Evolutionary conservation across 108 stramenopile genomes (phyloP).

Genomic region (Skeletonema potamos): DNA sequence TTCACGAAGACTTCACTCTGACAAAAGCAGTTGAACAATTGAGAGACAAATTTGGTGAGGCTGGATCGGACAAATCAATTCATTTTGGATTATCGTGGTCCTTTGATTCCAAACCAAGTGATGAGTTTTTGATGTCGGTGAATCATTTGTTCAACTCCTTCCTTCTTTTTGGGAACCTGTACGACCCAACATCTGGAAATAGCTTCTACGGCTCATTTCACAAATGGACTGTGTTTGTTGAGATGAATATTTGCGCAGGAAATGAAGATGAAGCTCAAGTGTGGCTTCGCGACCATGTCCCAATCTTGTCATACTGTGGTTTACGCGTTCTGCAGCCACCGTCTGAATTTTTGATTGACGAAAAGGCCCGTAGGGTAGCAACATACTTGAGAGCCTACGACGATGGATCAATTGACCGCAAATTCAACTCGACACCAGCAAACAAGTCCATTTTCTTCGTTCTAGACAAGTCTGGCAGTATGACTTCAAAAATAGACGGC

Average conservation of each 20-base stretch:
- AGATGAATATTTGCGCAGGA: not conserved
- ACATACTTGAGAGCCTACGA: constrained; percentile 28
- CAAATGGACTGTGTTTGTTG: constrained; percentile 12
- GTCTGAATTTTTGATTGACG: constrained; percentile 12
- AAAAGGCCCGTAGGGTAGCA: constrained; percentile 14
- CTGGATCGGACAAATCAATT: not conserved
- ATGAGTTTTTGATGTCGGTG: constrained; percentile 1
- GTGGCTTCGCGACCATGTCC: constrained; percentile 17
- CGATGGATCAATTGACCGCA: constrained; percentile 26
- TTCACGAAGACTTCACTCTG: constrained; percentile 23
- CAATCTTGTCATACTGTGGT: constrained; percentile 10
- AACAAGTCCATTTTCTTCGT: constrained; percentile 19
- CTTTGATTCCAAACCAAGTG: not conserved
- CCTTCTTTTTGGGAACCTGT: constrained; percentile 8
- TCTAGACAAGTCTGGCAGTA: constrained; percentile 26
- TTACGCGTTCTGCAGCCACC: constrained; percentile 6
- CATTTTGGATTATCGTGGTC: constrained; percentile 17
- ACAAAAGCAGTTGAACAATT: constrained; percentile 4
- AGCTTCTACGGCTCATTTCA: constrained; percentile 12
- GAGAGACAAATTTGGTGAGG: constrained; percentile 2
- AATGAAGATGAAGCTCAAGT: not conserved
- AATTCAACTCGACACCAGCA: constrained; percentile 10
- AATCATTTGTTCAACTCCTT: constrained; percentile 30
- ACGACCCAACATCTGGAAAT: constrained; percentile 21
- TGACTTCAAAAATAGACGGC: constrained; percentile 9